Base-by-base conservation (phyloP, 192 early-diverging fungal genomes). In the Gonapodya sp. region DNA sequence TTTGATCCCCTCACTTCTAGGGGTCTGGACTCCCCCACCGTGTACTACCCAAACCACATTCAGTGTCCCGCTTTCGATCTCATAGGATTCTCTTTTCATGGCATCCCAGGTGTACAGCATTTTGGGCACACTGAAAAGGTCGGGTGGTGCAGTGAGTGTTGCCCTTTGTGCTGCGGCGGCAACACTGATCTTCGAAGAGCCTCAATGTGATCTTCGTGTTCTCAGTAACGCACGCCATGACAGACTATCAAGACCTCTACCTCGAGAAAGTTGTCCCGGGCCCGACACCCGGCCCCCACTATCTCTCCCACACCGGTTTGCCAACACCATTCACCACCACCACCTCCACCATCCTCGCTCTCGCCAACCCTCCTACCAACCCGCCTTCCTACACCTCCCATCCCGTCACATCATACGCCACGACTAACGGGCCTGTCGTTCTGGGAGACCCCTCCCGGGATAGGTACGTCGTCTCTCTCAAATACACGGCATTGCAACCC, bases 41-140 rank as follows among this genome's bases (percentile, higher is more conserved):
- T 77, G 8, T 77, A 77, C 34, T 77, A 77, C 75, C 75, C 18
- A 2, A 32, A 34, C 75, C 75, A 77, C 75, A 77, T 77, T 33
- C 18, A 8, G 18, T 77, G 75, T 33, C 31, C 75, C 30, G 75
- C 16, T 16, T 77, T 77, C 34, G 75, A 77, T 33, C 18, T 33
- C 75, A 77, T 77, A 16, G 75, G 75, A 33, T 77, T 77, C 30
- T 18, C 75, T 2, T 77, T 77, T 33, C 75, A 18, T 33, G 75
- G 75, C 75, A 34, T 77, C 8, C 75, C 75, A 8, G 75, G 75
- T 2, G 14, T 77, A 16, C 30, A 18, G 18, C 75, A 77, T 34
- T 77, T 77, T 33, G 75, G 75, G 8, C 75, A 77, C 31, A 77
- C 18, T 2, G 18, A 18, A 33, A 8, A 33, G 34, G 75, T 77